Base-by-base conservation (phyloP, 805 yeast genomes). In the Hanseniaspora pseudoguilliermondii region DNA sequence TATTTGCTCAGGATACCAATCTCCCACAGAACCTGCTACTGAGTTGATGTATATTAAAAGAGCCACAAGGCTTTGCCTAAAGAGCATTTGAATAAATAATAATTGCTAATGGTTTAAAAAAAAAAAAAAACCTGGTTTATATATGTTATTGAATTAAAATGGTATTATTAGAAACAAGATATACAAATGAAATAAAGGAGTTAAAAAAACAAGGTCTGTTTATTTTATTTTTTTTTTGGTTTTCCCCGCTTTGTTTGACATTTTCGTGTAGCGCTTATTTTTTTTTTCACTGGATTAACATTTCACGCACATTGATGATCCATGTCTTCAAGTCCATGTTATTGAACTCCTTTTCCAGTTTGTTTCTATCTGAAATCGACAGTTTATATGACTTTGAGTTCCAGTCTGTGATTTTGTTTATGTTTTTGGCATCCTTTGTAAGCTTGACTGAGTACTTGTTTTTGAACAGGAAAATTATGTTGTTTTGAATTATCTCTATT, bases 1-100 rank as follows among this genome's bases (percentile, higher is more conserved):
- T 10, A 52, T 52, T 39, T 52, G 55, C 23, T 52, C 55, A 5
- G 55, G 55, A n/a, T 20, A 36, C 49, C 49, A 52, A n/a, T 52
- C 55, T 9, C 55, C 55, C 6, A 32, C 36, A 10, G 55, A 52
- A 20, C 47, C 47, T 13, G 34, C 47, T 2, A 34, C 25, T 8
- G 16, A 0, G 1, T 23, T 27, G 3, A n/a, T n/a, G 13, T 23
- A 35, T 21, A 35, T 23, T 1, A 27, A n/a, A 36, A 47, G 21
- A 23, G 29, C 8, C 9, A 32, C 20, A 10, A 21, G 2, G 23
- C 16, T 6, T 10, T 13, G 11, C 15, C 13, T 36, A 7, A 47
- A 21, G 4, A 18, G 16, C 41, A 36, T 36, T 15, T 15, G 2
- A 8, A 25, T 25, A 25, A 5, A 25, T 25, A 25, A 25, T 25